phyloP scores from a whole-genome alignment of 331 rosid species.

The Pyracantha coccinea region DNA sequence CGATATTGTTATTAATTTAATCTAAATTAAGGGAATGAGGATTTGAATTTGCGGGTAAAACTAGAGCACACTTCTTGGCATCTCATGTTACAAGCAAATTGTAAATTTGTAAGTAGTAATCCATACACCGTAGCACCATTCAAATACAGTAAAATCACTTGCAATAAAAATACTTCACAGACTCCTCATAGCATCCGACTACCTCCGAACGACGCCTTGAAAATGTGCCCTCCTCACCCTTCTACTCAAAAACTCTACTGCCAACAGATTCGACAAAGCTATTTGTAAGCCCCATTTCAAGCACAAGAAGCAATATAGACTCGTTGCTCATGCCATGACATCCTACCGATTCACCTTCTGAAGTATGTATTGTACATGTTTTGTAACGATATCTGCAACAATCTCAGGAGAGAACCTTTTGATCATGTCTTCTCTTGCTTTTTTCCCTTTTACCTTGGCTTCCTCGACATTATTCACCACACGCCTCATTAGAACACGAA shows the following conservation, averaged over 20 bases:
- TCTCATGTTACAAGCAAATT: no score
- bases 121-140: background rate
- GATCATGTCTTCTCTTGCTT: constrained; percentile 70
- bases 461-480: constrained; percentile 37
- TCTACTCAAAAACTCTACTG: background rate
- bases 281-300: background rate
- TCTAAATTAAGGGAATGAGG: no score
- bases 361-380: constrained; percentile 33
- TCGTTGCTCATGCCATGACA: no score
- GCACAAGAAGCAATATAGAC: background rate
- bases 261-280: background rate
- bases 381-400: constrained; percentile 43
- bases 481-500: constrained; percentile 53
- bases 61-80: no score
- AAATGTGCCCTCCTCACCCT: background rate
- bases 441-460: constrained; percentile 50
- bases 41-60: no score
- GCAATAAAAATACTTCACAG: background rate
- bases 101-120: background rate
- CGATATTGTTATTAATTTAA: no score
- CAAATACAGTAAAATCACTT: background rate
- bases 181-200: background rate
- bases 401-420: constrained; percentile 55
- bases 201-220: background rate
- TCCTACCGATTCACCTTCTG: background rate